Evolutionary conservation across 208 protist genomes (phyloP), one percentile per base, ranked within the genome.

Genomic region (Zelonia costaricensis): DNA sequence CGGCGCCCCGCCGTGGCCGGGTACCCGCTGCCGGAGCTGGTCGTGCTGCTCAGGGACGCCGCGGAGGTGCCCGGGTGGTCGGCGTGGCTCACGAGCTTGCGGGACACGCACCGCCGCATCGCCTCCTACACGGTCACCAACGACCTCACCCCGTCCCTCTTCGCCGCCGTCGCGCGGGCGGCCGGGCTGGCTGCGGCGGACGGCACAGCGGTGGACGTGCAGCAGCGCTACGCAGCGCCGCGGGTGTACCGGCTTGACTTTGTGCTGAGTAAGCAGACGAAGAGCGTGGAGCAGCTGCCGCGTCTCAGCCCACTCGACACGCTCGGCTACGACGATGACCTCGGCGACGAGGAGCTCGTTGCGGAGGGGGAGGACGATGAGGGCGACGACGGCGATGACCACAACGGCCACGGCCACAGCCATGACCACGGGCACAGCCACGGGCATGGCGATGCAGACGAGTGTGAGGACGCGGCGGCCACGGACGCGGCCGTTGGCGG

Each of bases 221-320:
- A 70, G 28, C 67, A 63, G 22, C 88, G 80, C 25, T 82, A 78
- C 51, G 52, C 58, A 16, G 54, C 33, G 3, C 82, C 82, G 16
- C 78, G 77, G 5, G 76, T 93, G 20, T 95, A 84, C 69, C 79
- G 82, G 25, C 81, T 95, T 35, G 85, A 89, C 66, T 92, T 95
- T 72, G 69, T 90, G 16, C 67, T 92, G 5, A 89, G 76, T 48
- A 82, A 78, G 28, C 71, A 74, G 52, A 92, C 83, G 6, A 95
- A 95, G 63, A 66, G 62, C 10, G 77, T 88, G 22, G 80, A 84
- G 62, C 88, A 94, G 72, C 57, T 80, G 13, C 74, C 83, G 15
- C 65, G 64, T 18, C 79, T 73, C 20, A 86, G 83, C 33, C 78
- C 78, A 4, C 77, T 94, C 20, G 47, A 80, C 53, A 84, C 84